phyloP scores from a whole-genome alignment of 306 rosid species.

The Prunus mongolica region DNA sequence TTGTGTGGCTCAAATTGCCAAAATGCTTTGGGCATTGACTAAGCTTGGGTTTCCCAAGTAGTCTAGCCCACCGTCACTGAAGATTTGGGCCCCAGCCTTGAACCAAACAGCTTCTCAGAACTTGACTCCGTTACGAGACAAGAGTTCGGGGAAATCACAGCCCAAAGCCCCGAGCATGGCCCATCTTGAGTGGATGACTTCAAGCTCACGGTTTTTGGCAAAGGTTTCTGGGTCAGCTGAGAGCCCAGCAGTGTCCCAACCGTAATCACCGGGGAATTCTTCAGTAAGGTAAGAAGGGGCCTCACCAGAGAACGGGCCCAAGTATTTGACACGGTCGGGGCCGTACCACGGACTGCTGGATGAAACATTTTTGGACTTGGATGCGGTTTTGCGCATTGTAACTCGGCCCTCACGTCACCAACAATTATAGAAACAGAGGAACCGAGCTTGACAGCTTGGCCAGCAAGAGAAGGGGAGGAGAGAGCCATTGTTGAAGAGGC shows the following conservation, averaged over 20 bases:
- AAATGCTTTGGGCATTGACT: conserved; percentile 31
- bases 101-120: conserved; percentile 41
- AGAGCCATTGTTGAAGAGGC: conserved; percentile 36
- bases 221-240: conserved; percentile 36
- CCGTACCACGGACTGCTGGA: conserved; percentile 38
- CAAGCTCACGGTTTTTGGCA: conserved; percentile 30
- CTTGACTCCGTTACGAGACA: conserved; percentile 32
- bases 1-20: conserved; percentile 26
- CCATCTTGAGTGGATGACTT: conserved; percentile 30
- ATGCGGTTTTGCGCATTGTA: conserved; percentile 22
- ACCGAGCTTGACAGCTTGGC: conserved; percentile 26
- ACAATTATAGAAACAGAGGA: conserved; percentile 14
- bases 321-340: conserved; percentile 31
- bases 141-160: conserved; percentile 31
- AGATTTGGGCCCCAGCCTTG: conserved; percentile 35
- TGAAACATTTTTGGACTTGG: conserved; percentile 14
- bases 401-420: conserved; percentile 11
- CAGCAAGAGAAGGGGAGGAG: conserved; percentile 28
- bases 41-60: conserved; percentile 35
- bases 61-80: conserved; percentile 36
- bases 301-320: conserved; percentile 40
- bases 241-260: conserved; percentile 39
- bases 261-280: conserved; percentile 35
- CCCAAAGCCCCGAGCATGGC: conserved; percentile 33
- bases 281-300: conserved; percentile 25